phyloP scores from a whole-genome alignment of 345 rosid species.

The Populus tremula region DNA sequence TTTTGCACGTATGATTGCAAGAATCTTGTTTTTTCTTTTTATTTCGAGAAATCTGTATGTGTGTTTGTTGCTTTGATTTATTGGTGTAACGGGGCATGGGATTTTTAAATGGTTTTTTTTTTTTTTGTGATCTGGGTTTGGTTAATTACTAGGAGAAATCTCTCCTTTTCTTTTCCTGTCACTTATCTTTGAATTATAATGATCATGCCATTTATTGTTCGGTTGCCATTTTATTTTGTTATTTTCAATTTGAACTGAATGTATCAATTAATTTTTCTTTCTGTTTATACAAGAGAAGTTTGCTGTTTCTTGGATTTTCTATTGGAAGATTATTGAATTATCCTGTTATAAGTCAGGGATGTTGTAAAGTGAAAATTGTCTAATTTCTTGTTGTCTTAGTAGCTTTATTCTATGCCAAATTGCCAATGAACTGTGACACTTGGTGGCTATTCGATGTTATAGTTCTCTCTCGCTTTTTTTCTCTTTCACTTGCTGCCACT shows the following conservation, averaged over 20 bases:
- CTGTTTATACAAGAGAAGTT: neutral
- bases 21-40: neutral
- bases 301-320: neutral
- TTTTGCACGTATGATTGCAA: slow-evolving; percentile 20
- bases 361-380: slow-evolving; percentile 8
- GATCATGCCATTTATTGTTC: slow-evolving; percentile 15
- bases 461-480: neutral
- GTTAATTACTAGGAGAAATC: slow-evolving; percentile 18
- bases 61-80: slow-evolving; percentile 8
- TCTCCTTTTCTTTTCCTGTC: neutral
- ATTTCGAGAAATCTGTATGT: neutral
- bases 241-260: slow-evolving; percentile 16
- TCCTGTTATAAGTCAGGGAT: slow-evolving; percentile 3
- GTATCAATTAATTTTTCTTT: slow-evolving; percentile 9
- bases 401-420: neutral
- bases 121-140: slow-evolving; percentile 33
- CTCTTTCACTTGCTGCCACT: neutral
- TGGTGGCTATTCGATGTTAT: neutral
- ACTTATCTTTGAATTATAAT: slow-evolving; percentile 18
- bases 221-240: slow-evolving; percentile 10
- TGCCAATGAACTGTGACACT: neutral
- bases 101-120: slow-evolving; percentile 21
- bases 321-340: neutral
- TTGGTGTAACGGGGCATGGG: slow-evolving; percentile 20
- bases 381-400: neutral